Percentiles rank a stretch among this genome's conserved stretches.
Evolutionary conservation across 139 green algal species (phyloP).

Genomic region (Closterium sp.): DNA sequence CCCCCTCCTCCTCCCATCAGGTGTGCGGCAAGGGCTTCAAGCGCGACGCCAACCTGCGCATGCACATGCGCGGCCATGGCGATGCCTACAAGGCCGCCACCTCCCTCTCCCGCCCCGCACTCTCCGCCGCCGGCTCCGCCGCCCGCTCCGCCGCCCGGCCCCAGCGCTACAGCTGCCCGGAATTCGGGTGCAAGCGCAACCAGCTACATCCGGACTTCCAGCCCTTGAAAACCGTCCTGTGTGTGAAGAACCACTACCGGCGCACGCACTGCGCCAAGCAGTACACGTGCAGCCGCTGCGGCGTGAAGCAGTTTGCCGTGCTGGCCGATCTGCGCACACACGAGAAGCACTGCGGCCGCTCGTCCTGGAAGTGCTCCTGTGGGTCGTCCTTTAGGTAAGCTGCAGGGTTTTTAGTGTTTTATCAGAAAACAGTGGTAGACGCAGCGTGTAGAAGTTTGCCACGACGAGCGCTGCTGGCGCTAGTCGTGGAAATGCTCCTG

Average conservation of each 20-base stretch:
- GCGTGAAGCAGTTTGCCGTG: constrained; percentile 33
- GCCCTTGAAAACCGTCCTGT: constrained; percentile 41
- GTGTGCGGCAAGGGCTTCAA: constrained; percentile 23
- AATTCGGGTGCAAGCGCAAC: constrained; percentile 32
- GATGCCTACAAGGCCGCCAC: constrained; percentile 20
- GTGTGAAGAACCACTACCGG: constrained; percentile 43
- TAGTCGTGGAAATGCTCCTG: too few relatives aligned
- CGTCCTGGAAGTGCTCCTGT: constrained; percentile 34
- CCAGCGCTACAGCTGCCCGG: constrained; percentile 24
- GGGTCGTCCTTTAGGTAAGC: neutral
- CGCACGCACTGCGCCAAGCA: constrained; percentile 26
- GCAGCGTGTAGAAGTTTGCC: too few relatives aligned
- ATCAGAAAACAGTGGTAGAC: too few relatives aligned
- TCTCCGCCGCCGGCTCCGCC: neutral
- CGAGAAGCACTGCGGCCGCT: constrained; percentile 39
- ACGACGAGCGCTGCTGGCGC: too few relatives aligned
- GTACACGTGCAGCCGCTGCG: constrained; percentile 30
- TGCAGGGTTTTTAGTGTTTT: too few relatives aligned
- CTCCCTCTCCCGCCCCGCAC: constrained; percentile 1
- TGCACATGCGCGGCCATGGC: constrained; percentile 28
- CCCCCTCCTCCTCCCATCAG: neutral
- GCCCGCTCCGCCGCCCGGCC: neutral
- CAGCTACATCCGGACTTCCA: constrained; percentile 25
- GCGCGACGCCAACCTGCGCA: constrained; percentile 26
- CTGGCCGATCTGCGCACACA: constrained; percentile 43